Percentiles rank a stretch among this genome's conserved stretches.
Evolutionary conservation across 257 asterid species (phyloP).

Genomic region (Oldenlandia corymbosa): DNA sequence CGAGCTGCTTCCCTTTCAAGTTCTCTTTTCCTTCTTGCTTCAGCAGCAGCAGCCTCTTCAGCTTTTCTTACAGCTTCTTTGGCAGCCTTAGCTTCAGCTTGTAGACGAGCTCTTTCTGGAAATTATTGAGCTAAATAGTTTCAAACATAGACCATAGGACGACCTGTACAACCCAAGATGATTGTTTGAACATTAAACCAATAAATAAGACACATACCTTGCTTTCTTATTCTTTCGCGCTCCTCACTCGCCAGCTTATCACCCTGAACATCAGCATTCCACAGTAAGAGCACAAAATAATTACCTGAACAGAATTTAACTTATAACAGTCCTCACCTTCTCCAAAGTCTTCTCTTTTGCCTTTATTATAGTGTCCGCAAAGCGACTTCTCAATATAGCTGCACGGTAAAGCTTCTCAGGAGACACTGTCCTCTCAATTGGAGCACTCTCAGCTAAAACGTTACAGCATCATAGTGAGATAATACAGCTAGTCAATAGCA

Average conservation of each 20-base stretch:
- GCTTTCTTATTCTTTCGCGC: conserved; percentile 59
- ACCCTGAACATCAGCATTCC: conserved; percentile 35
- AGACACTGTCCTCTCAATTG: conserved; percentile 69
- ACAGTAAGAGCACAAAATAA: conserved; percentile 1
- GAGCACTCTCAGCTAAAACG: conserved; percentile 68
- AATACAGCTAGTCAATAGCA: conserved; percentile 47
- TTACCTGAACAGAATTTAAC: conserved; percentile 1
- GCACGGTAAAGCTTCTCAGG: conserved; percentile 85
- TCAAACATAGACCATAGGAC: neutral
- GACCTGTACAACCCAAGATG: neutral
- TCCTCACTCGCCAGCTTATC: conserved; percentile 61
- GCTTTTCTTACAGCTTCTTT: conserved; percentile 63
- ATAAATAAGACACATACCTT: conserved; percentile 39
- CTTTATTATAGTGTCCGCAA: conserved; percentile 66
- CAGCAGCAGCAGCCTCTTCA: conserved; percentile 68
- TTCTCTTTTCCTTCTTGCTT: conserved; percentile 56
- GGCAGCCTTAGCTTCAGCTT: conserved; percentile 78
- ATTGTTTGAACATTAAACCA: neutral
- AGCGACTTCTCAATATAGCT: conserved; percentile 66
- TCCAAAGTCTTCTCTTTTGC: conserved; percentile 65
- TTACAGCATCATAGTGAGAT: conserved; percentile 55
- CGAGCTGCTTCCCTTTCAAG: conserved; percentile 89
- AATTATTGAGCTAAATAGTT: neutral
- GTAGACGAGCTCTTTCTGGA: conserved; percentile 72
- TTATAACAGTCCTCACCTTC: conserved; percentile 29